Base-by-base conservation (phyloP, 768 basidiomycete species). In the Tylopilus sp. region DNA sequence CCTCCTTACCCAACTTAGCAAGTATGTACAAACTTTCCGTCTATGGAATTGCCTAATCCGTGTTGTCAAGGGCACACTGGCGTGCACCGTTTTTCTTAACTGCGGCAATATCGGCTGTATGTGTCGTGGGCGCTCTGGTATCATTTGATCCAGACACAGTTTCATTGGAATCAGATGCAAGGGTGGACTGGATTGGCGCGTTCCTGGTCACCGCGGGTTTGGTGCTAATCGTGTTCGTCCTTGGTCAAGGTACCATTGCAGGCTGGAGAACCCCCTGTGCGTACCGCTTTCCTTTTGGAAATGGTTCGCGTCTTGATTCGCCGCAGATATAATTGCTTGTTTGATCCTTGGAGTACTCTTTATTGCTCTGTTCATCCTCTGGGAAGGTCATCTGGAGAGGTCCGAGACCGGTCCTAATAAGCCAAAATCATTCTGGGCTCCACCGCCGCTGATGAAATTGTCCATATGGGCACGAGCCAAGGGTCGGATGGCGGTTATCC, bases 111-210 rank as follows among this genome's bases (percentile, higher is more conserved):
- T 78, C 79, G 0, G 67, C 76, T 3, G 54, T 84, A 1, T 80
- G 81, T 46, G 67, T 79, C 14, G 16, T 85, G 3, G 73, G 79
- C 2, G 89, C 78, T 0, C 63, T 80, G 3, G 48, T 85, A n/a
- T 77, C 77, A 3, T 82, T 95, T 19, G 85, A 88, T 28, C 31
- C 69, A 0, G 92, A 94, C 58, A 45, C 61, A 9, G 8, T 37
- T 24, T 74, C 79, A 0, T 46, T 60, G 9, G 75, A 76, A 48
- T 46, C 41, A 0, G 78, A 79, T 51, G 66, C 73, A 24, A 74
- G 83, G 0, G 76, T 92, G 0, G 92, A 94, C 54, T 92, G 89
- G 88, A 67, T 88, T 19, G 92, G 92, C 3, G 86, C 85, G 0
- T 66, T 77, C 16, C 66, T 92, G 14, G 70, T 83, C 49, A 89